phyloP scores from a whole-genome alignment of 257 asterid genomes.

The Solanum medicagineum region DNA sequence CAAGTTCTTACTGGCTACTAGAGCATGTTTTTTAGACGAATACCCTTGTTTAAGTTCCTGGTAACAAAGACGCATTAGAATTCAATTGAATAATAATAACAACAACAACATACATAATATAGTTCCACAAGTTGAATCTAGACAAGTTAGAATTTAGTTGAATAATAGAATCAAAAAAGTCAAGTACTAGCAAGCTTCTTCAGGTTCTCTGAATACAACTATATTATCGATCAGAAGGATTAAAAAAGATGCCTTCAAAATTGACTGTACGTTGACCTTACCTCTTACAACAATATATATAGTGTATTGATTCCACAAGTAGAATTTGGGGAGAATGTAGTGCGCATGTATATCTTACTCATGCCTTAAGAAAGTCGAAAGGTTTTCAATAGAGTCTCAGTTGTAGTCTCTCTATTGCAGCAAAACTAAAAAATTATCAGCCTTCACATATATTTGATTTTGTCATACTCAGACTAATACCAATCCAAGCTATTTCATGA shows the following conservation, averaged over 20 bases:
- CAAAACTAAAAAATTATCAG: not conserved
- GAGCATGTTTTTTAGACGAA: slow-evolving; percentile 61
- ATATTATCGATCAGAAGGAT: not conserved
- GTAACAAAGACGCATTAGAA: not conserved
- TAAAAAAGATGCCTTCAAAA: too few relatives aligned
- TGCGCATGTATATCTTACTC: not conserved
- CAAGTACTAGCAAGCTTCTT: not conserved
- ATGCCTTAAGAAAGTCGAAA: fast-evolving
- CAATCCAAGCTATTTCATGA: not conserved
- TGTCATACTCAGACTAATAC: not conserved
- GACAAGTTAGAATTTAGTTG: not conserved
- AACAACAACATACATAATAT: too few relatives aligned
- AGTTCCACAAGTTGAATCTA: not conserved
- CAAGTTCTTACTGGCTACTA: slow-evolving; percentile 47
- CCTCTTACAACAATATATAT: not conserved
- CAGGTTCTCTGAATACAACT: not conserved
- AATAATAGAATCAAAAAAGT: not conserved
- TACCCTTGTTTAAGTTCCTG: slow-evolving; percentile 76
- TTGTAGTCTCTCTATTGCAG: too few relatives aligned
- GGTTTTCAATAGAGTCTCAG: too few relatives aligned
- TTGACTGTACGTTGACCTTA: not conserved
- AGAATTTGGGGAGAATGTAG: too few relatives aligned
- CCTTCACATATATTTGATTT: not conserved
- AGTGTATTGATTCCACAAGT: too few relatives aligned
- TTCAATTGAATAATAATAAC: not conserved